Evolutionary conservation across 1,284 basidiomycete species (phyloP).

Genomic region (Agaricales sp.): DNA sequence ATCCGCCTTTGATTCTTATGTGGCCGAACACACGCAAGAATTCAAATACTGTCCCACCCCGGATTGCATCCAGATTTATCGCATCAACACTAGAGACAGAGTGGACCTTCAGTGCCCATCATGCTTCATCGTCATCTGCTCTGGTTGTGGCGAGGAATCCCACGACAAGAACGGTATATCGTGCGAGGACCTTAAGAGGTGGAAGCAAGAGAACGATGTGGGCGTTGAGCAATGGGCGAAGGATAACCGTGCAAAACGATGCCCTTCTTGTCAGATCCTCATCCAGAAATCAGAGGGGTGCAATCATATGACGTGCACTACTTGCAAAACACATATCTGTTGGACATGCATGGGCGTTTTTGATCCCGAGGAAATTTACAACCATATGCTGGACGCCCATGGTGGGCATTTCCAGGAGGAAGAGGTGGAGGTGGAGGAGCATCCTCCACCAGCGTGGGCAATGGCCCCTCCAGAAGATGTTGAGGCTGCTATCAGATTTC

Average conservation of each 20-base stretch:
- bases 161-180: slow-evolving; percentile 38
- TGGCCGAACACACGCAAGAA: slow-evolving; percentile 44
- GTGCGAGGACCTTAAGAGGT: slow-evolving; percentile 34
- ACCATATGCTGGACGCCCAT: slow-evolving; percentile 10
- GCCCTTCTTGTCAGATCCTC: slow-evolving; percentile 52
- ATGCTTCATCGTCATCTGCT: slow-evolving; percentile 59
- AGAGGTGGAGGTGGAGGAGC: too few relatives aligned
- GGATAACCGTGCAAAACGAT: slow-evolving; percentile 57
- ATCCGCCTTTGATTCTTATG: slow-evolving; percentile 45
- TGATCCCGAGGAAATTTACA: slow-evolving; percentile 8
- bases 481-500: neutral
- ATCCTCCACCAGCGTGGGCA: too few relatives aligned
- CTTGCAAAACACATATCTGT: slow-evolving; percentile 17
- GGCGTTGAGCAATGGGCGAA: slow-evolving; percentile 41
- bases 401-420: slow-evolving; percentile 5
- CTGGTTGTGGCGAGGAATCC: slow-evolving; percentile 50
- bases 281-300: slow-evolving; percentile 46
- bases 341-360: slow-evolving; percentile 15
- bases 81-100: slow-evolving; percentile 34
- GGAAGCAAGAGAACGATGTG: slow-evolving; percentile 17
- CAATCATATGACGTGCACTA: slow-evolving; percentile 17
- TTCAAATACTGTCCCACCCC: slow-evolving; percentile 67
- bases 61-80: slow-evolving; percentile 64
- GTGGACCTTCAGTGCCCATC: slow-evolving; percentile 53
- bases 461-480: neutral